These are phyloP conservation scores for Termitomyces sp. DNA, from an alignment of 768 basidiomycete genomes.

Conservation along the genomic window DNA sequence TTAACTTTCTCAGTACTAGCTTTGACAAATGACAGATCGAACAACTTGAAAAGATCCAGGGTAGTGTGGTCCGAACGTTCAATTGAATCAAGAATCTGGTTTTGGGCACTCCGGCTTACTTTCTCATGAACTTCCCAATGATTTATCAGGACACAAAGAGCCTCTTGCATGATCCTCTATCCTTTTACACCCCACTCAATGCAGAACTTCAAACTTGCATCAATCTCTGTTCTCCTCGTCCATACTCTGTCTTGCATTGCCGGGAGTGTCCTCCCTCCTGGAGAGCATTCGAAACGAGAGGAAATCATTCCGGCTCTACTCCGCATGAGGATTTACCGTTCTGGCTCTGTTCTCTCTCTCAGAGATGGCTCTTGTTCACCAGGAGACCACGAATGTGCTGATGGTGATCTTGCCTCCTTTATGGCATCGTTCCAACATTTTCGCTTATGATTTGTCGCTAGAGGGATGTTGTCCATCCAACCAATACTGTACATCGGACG, in stretches of 20 bases:
- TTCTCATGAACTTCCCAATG: not conserved
- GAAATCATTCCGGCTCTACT: slow-evolving; percentile 7
- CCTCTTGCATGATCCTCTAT: not conserved
- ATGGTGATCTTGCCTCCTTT: slow-evolving; percentile 1
- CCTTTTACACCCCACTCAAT: not conserved
- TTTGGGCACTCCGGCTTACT: not conserved
- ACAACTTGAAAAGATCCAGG: too few relatives aligned
- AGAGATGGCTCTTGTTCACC: slow-evolving; percentile 5
- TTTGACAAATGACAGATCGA: too few relatives aligned
- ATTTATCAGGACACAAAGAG: not conserved
- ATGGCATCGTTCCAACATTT: not conserved
- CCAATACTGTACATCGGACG: too few relatives aligned
- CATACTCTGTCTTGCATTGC: not conserved
- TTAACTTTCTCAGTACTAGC: too few relatives aligned
- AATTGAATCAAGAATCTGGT: too few relatives aligned
- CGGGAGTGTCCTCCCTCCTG: not conserved
- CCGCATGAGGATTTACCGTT: not conserved
- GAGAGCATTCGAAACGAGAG: not conserved
- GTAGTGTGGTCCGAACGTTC: not conserved
- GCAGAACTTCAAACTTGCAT: not conserved
- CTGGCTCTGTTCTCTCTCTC: not conserved
- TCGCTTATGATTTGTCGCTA: not conserved
- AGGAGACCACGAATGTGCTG: slow-evolving; percentile 7
- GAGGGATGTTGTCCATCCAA: not conserved
- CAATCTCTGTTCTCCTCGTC: not conserved